These are phyloP conservation scores for Cenchrus fungigraminus DNA, from an alignment of 176 grass and related monocot genomes.

Conservation along the genomic window DNA sequence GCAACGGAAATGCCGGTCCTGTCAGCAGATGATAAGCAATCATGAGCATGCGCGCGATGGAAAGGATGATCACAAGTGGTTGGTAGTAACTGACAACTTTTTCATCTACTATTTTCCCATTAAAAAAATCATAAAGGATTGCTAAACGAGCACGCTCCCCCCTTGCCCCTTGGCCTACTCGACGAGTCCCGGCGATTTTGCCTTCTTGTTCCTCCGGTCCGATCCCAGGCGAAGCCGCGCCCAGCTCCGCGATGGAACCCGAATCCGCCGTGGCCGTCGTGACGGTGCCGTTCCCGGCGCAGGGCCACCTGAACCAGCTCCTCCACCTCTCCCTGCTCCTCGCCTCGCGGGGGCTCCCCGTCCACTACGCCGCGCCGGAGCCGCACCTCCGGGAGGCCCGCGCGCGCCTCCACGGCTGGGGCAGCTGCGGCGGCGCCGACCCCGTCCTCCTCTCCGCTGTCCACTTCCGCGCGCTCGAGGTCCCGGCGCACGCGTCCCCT, in stretches of 20 bases:
- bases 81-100: too few species aligned
- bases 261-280: constrained; percentile 49
- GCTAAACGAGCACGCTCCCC: neutral
- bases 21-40: too few species aligned
- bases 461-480: constrained; percentile 57
- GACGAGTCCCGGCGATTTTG: too few species aligned
- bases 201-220: neutral
- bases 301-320: constrained; percentile 80
- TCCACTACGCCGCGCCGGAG: constrained; percentile 64
- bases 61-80: too few species aligned
- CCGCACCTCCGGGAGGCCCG: constrained; percentile 61
- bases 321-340: constrained; percentile 74
- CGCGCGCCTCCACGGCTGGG: constrained; percentile 60
- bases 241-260: constrained; percentile 10
- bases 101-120: too few species aligned
- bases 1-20: too few species aligned
- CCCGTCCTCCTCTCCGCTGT: constrained; percentile 5
- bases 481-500: constrained; percentile 48
- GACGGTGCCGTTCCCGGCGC: constrained; percentile 61
- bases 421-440: neutral
- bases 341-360: constrained; percentile 45
- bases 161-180: too few species aligned
- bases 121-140: neutral
- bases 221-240: neutral
- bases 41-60: too few species aligned